Evolutionary conservation across 148 eudicot species (phyloP).

Genomic region (Rhododendron williamsianum): DNA sequence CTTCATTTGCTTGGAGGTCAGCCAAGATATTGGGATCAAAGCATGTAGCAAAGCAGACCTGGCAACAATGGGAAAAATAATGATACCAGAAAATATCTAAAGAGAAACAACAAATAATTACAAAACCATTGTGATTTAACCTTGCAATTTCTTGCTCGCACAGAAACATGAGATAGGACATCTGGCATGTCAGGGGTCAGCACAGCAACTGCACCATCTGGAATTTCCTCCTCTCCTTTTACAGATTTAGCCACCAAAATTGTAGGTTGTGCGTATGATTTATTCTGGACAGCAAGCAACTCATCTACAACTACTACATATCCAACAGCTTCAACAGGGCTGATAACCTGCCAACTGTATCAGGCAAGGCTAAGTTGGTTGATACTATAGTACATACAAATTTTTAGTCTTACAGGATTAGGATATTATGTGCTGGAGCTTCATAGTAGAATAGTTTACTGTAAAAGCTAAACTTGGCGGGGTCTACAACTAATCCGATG

Average conservation of each 20-base stretch:
- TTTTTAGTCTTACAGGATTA: not conserved
- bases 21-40: constrained; percentile 71
- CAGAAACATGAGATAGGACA: constrained; percentile 98
- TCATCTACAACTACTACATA: constrained; percentile 88
- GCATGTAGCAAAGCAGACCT: constrained; percentile 98
- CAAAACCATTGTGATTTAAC: constrained; percentile 22
- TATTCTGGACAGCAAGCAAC: constrained; percentile 86
- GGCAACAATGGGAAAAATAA: constrained; percentile 12
- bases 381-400: not conserved
- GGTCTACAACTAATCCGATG: not conserved
- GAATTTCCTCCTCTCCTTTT: constrained; percentile 97
- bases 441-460: not conserved
- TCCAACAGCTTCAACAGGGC: constrained; percentile 94
- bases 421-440: not conserved
- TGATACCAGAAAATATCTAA: not conserved
- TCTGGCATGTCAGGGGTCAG: constrained; percentile 99
- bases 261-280: constrained; percentile 73
- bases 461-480: not conserved
- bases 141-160: constrained; percentile 98
- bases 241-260: constrained; percentile 89
- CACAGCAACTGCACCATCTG: constrained; percentile 95
- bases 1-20: constrained; percentile 76
- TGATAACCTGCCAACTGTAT: constrained; percentile 96
- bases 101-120: not conserved
- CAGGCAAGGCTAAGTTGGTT: constrained; percentile 13